Evolutionary conservation across 768 basidiomycete species (phyloP).

Genomic region (Xerocomellus intermedius): DNA sequence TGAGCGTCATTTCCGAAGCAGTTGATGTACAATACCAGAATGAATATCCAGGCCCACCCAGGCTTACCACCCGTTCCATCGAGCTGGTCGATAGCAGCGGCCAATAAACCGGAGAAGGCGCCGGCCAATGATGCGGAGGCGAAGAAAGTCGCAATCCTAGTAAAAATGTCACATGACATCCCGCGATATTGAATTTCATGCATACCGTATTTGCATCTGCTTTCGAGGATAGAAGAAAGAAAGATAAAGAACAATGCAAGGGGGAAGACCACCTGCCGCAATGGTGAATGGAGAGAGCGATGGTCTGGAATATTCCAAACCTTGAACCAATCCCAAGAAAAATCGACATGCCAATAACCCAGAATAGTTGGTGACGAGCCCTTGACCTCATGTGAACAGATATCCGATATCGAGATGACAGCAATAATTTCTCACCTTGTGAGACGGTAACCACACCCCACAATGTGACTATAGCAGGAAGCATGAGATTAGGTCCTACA

Average conservation of each 20-base stretch:
- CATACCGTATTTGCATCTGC: conserved; percentile 24
- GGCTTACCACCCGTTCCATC: conserved; percentile 48
- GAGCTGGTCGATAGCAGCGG: conserved; percentile 58
- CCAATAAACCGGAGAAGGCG: conserved; percentile 63
- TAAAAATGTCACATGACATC: background rate
- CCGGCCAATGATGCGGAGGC: conserved; percentile 51
- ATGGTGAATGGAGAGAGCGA: background rate
- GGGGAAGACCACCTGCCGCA: conserved; percentile 50
- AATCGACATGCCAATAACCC: conserved; percentile 54
- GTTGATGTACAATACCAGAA: conserved; percentile 34
- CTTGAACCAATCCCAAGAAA: conserved; percentile 57
- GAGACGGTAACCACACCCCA: background rate
- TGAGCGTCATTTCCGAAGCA: background rate
- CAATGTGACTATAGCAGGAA: background rate
- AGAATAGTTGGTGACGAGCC: conserved; percentile 48
- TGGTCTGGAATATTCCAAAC: conserved; percentile 25
- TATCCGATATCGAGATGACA: background rate
- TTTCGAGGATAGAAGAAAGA: conserved; percentile 45
- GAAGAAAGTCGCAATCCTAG: conserved; percentile 39
- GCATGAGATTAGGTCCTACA: background rate
- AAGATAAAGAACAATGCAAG: conserved; percentile 55
- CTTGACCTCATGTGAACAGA: conserved; percentile 24
- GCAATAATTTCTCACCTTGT: background rate
- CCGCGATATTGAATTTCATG: background rate
- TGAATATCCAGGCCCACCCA: conserved; percentile 65